Evolutionary conservation across 805 yeast species (phyloP).

Genomic region (Kodamaea fukazawae): DNA sequence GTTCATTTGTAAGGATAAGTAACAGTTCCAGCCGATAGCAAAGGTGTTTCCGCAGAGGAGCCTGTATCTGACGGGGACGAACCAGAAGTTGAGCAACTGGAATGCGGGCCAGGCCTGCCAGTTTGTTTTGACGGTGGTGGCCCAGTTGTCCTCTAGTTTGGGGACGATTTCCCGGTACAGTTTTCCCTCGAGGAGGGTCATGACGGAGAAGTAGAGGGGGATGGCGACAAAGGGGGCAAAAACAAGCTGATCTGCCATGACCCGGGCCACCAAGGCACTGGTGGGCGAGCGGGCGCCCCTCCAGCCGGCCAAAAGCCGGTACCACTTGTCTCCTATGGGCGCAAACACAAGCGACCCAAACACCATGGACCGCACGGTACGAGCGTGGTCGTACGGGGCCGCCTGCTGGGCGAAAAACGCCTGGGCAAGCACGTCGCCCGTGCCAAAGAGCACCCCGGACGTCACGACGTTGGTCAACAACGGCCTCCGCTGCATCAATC

Average conservation of each 20-base stretch:
- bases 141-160: constrained; percentile 51
- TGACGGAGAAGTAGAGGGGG: constrained; percentile 65
- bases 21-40: constrained; percentile 83
- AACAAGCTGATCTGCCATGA: constrained; percentile 64
- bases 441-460: constrained; percentile 60
- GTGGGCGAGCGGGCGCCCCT: constrained; percentile 15
- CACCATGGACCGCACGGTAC: constrained; percentile 61
- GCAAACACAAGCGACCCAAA: constrained; percentile 78
- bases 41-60: constrained; percentile 66
- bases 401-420: constrained; percentile 35
- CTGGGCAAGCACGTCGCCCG: constrained; percentile 79
- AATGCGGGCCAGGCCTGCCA: constrained; percentile 92
- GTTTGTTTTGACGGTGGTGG: constrained; percentile 68
- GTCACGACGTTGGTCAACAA: constrained; percentile 41
- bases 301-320: constrained; percentile 40
- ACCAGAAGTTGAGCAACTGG: constrained; percentile 71
- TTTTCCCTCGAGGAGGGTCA: constrained; percentile 61
- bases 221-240: constrained; percentile 77
- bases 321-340: constrained; percentile 74
- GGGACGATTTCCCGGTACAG: constrained; percentile 35
- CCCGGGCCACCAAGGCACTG: constrained; percentile 33
- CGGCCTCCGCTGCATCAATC: constrained; percentile 2
- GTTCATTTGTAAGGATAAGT: constrained; percentile 51
- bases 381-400: constrained; percentile 42
- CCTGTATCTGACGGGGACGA: constrained; percentile 71